Percentiles rank a stretch among this genome's conserved stretches.
These are phyloP conservation scores for Lepidium sativum DNA, from an alignment of 345 rosid genomes.

Conservation along the genomic window DNA sequence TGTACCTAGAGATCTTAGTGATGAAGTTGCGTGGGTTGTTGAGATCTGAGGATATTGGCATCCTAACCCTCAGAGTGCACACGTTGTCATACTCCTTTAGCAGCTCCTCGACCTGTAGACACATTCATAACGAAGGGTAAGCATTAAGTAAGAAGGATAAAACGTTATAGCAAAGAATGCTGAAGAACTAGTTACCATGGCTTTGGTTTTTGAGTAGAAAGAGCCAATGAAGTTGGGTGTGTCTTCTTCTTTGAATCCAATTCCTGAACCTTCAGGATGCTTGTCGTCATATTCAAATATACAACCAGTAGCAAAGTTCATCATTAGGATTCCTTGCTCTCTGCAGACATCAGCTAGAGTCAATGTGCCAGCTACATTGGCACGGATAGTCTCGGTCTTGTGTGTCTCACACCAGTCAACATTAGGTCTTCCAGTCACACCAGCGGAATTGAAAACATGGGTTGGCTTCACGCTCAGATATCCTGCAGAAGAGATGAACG, in stretches of 20 bases:
- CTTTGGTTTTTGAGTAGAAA: constrained; percentile 78
- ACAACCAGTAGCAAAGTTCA: constrained; percentile 78
- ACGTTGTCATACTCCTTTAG: constrained; percentile 59
- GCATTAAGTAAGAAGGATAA: neutral
- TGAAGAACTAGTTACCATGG: constrained; percentile 59
- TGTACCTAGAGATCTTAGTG: constrained; percentile 58
- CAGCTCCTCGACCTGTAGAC: constrained; percentile 60
- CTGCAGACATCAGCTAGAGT: constrained; percentile 74
- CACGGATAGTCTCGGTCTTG: constrained; percentile 58
- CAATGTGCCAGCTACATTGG: constrained; percentile 69
- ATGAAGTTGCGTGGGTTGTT: constrained; percentile 67
- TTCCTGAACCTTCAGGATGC: constrained; percentile 55
- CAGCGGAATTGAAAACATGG: constrained; percentile 78
- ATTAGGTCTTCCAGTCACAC: constrained; percentile 73
- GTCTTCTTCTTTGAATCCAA: constrained; percentile 67
- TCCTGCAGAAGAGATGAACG: constrained; percentile 52
- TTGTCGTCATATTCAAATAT: constrained; percentile 62
- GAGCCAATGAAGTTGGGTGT: constrained; percentile 65
- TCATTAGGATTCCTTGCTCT: constrained; percentile 53
- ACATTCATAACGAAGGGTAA: neutral
- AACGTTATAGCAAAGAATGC: no score
- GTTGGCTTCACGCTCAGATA: constrained; percentile 49
- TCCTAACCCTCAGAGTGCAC: constrained; percentile 61
- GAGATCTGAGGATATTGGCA: constrained; percentile 78
- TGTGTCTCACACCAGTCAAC: constrained; percentile 84